Percentiles rank a stretch among this genome's conserved stretches.
These are phyloP conservation scores for Ilex asprella DNA, from an alignment of 257 asterid species.

Conservation along the genomic window DNA sequence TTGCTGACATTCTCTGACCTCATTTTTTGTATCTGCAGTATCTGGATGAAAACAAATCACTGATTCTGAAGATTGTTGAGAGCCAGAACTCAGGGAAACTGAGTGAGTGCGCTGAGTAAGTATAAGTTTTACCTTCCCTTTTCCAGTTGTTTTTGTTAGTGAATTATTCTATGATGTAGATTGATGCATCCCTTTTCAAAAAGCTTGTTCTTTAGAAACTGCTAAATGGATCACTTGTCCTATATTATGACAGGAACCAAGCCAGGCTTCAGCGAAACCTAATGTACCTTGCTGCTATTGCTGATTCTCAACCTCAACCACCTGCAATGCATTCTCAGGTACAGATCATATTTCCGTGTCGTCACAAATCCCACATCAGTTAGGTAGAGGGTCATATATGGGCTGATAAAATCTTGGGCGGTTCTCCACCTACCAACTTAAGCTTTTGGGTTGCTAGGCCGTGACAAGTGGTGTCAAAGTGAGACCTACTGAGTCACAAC, in stretches of 20 bases:
- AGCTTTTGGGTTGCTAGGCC: too few species aligned
- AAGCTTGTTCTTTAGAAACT: not conserved
- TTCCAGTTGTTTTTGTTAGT: not conserved
- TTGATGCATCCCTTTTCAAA: not conserved
- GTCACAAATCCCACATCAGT: too few species aligned
- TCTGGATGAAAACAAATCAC: constrained; percentile 93
- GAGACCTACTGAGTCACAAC: too few species aligned
- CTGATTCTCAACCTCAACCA: constrained; percentile 95
- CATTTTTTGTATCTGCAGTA: constrained; percentile 37
- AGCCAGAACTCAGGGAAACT: constrained; percentile 93
- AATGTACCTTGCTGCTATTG: constrained; percentile 97
- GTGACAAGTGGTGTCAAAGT: too few species aligned
- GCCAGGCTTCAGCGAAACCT: constrained; percentile 85
- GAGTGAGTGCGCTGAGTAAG: constrained; percentile 95
- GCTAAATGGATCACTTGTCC: not conserved
- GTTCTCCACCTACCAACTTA: too few species aligned
- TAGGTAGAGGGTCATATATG: too few species aligned
- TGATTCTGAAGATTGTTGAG: constrained; percentile 94
- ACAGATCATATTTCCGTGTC: not conserved
- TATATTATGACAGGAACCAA: constrained; percentile 48
- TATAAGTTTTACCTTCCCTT: not conserved
- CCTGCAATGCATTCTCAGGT: constrained; percentile 90
- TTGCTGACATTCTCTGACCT: too few species aligned
- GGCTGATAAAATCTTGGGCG: too few species aligned
- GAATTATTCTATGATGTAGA: not conserved